These are phyloP conservation scores for Solanum stenotomum DNA, from an alignment of 257 asterid species.

Conservation along the genomic window DNA sequence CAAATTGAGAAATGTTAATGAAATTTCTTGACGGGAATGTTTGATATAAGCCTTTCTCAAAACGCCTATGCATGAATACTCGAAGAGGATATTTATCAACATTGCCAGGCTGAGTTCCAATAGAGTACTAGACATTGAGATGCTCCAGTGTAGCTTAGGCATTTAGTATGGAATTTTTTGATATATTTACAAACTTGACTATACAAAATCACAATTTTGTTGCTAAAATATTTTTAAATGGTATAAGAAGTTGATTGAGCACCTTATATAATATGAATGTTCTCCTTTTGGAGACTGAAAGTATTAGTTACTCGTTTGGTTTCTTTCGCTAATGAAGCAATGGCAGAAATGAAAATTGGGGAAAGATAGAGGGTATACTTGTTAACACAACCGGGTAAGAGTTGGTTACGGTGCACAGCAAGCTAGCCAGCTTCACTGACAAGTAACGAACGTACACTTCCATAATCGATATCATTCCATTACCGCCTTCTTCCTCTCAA, in stretches of 20 bases:
- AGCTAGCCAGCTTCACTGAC: neutral
- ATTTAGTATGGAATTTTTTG: neutral
- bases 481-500: conserved; percentile 22
- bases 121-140: neutral
- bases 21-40: neutral
- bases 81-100: neutral
- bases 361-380: neutral
- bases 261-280: neutral
- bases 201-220: neutral
- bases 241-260: neutral
- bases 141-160: neutral
- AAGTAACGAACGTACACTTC: conserved; percentile 14
- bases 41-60: neutral
- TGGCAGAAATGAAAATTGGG: neutral
- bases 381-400: neutral
- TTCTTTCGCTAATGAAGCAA: neutral
- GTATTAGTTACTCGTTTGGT: neutral
- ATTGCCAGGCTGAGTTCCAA: neutral
- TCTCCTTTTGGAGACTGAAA: neutral
- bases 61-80: neutral
- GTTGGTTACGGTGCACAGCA: neutral
- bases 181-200: neutral
- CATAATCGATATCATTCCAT: conserved; percentile 7
- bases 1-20: neutral
- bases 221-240: neutral